Conservation (phyloP, 164 flowering plant genomes). For the Chloranthus sessilifolius region DNA sequence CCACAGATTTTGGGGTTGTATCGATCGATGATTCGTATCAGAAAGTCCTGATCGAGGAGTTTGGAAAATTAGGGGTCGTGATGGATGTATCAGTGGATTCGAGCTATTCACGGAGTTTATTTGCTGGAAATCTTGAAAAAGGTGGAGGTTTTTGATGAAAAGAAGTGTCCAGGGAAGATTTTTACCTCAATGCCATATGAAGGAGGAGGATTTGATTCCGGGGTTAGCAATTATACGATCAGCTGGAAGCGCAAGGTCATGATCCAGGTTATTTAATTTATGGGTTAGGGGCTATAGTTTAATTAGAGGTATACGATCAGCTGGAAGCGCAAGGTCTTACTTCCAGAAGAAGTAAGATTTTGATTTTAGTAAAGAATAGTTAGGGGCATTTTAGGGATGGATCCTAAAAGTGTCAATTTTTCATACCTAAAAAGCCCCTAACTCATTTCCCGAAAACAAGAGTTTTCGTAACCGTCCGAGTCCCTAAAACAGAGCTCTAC, state of each 20-base stretch:
- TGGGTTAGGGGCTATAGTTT: no score
- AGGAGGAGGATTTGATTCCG: constrained; percentile 26
- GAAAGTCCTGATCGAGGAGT: constrained; percentile 32
- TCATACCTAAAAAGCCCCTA: no score
- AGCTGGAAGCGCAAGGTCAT: constrained; percentile 51
- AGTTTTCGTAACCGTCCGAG: no score
- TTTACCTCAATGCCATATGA: constrained; percentile 76
- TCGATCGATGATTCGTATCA: constrained; percentile 39
- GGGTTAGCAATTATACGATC: constrained; percentile 33
- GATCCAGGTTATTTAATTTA: constrained; percentile 50
- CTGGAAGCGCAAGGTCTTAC: constrained; percentile 58
- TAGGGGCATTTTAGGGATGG: no score
- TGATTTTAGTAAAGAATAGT: no score
- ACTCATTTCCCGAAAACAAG: no score
- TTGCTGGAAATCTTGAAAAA: constrained; percentile 18
- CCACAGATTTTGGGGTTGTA: constrained; percentile 85
- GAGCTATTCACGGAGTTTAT: constrained; percentile 50
- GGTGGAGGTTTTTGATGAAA: constrained; percentile 43
- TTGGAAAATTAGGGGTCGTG: constrained; percentile 57
- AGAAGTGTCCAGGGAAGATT: constrained; percentile 87
- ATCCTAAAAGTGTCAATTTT: no score
- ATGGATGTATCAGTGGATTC: constrained; percentile 78
- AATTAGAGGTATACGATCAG: constrained; percentile 32
- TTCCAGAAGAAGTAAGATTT: no score
- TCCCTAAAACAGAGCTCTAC: no score